Percentiles rank a stretch among this genome's conserved stretches.
Evolutionary conservation across 2,329 filamentous ascomycete genomes (phyloP).

Genomic region (Neurospora crassa): DNA sequence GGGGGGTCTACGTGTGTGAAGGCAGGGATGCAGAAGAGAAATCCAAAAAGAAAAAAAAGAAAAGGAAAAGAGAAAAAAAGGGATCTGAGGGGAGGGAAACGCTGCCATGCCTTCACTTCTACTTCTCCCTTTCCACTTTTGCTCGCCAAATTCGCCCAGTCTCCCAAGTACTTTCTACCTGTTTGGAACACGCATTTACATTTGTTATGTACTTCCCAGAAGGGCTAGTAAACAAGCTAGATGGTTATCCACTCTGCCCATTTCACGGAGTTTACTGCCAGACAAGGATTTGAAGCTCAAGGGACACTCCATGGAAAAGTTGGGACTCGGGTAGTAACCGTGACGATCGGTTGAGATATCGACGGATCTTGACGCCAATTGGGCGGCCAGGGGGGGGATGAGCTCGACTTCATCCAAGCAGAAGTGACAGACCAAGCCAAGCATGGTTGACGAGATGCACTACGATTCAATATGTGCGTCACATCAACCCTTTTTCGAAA

Average conservation of each 20-base stretch:
- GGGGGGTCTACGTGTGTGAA: not conserved
- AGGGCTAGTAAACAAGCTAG: not conserved
- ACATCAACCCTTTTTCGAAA: conserved; percentile 2
- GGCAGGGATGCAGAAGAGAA: not conserved
- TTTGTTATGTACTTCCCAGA: not conserved
- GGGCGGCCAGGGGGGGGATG: not conserved
- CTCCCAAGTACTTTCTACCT: not conserved
- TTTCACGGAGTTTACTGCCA: not conserved
- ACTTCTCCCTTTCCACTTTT: not conserved
- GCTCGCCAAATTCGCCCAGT: not conserved
- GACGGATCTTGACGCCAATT: not conserved
- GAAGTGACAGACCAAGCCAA: not conserved
- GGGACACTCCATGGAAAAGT: not conserved
- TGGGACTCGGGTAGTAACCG: not conserved
- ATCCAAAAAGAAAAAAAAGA: not conserved
- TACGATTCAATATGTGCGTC: conserved; percentile 12
- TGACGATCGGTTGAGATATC: not conserved
- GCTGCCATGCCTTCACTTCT: not conserved
- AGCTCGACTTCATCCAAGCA: not conserved
- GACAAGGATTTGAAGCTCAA: not conserved
- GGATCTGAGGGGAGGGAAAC: not conserved
- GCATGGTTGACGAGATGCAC: not conserved
- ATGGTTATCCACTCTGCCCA: not conserved
- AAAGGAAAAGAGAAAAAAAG: too few species aligned
- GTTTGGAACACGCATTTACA: not conserved